These are phyloP conservation scores for Anthracocystis walkeri DNA, from an alignment of 1,284 basidiomycete species.

Conservation along the genomic window DNA sequence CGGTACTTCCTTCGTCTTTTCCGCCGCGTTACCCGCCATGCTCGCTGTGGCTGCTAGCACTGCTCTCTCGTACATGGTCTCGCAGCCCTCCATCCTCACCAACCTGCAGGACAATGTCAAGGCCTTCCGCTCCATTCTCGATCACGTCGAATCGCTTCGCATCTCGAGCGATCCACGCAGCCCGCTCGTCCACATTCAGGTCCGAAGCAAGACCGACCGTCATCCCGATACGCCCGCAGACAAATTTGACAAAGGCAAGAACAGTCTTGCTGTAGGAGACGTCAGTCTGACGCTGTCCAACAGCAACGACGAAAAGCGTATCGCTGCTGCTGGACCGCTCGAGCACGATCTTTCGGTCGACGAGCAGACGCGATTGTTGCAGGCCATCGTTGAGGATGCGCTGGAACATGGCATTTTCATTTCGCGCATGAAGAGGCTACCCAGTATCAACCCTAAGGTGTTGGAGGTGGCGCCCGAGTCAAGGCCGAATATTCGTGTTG, in stretches of 20 bases:
- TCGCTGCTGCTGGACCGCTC: constrained; percentile 11
- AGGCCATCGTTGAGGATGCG: constrained; percentile 60
- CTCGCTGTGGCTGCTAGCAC: constrained; percentile 88
- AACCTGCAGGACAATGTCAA: constrained; percentile 84
- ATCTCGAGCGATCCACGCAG: constrained; percentile 87
- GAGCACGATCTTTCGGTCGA: constrained; percentile 55
- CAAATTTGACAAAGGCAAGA: constrained; percentile 51
- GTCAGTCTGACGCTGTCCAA: constrained; percentile 36
- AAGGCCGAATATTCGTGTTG: constrained; percentile 87
- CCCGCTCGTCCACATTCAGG: constrained; percentile 86
- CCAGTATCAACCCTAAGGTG: constrained; percentile 57
- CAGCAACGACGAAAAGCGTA: constrained; percentile 36
- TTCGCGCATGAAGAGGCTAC: constrained; percentile 52
- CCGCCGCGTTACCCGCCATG: constrained; percentile 90
- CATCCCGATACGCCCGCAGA: constrained; percentile 59
- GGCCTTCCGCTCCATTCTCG: constrained; percentile 80
- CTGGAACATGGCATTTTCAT: constrained; percentile 63
- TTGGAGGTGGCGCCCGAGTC: constrained; percentile 55
- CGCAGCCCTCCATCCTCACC: constrained; percentile 77
- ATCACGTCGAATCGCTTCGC: constrained; percentile 79
- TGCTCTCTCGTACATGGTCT: constrained; percentile 80
- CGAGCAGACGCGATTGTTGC: constrained; percentile 61
- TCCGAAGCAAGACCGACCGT: constrained; percentile 71
- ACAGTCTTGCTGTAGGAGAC: constrained; percentile 43
- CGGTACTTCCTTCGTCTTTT: constrained; percentile 94